These are phyloP conservation scores for Harringtonia aguacate DNA, from an alignment of 2,329 filamentous ascomycete species.

Conservation along the genomic window DNA sequence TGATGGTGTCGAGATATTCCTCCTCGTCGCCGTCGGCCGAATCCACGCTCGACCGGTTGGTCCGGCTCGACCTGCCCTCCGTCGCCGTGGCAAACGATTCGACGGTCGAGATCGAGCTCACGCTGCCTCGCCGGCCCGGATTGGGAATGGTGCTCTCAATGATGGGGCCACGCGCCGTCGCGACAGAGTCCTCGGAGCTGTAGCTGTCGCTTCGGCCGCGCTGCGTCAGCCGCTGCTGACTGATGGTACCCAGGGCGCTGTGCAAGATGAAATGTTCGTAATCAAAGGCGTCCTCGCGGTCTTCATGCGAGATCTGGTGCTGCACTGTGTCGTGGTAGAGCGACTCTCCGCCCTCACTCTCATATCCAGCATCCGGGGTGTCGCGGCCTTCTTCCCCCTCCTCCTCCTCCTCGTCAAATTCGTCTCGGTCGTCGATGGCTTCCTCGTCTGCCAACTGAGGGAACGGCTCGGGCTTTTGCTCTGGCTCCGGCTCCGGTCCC, in stretches of 20 bases:
- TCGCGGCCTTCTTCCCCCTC: neutral
- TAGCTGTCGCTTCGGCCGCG: constrained; percentile 41
- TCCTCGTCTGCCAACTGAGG: constrained; percentile 5
- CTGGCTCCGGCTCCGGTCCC: no score
- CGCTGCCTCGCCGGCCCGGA: constrained; percentile 8
- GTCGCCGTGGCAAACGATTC: constrained; percentile 48
- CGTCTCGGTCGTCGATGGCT: constrained; percentile 20
- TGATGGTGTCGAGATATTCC: no score
- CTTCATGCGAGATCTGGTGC: constrained; percentile 68
- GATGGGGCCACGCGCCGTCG: constrained; percentile 45
- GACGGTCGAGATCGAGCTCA: constrained; percentile 14
- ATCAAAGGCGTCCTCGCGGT: constrained; percentile 89
- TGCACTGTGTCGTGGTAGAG: constrained; percentile 52
- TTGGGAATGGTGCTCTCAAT: constrained; percentile 10
- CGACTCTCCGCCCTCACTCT: constrained; percentile 54
- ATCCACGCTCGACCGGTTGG: constrained; percentile 16
- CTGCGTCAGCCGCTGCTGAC: constrained; percentile 35
- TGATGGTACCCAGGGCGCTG: constrained; percentile 76
- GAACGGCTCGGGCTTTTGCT: no score
- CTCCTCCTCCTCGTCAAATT: constrained; percentile 20
- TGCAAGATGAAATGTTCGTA: constrained; percentile 95
- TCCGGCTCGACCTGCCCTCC: constrained; percentile 32
- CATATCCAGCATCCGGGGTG: constrained; percentile 25
- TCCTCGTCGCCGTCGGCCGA: neutral
- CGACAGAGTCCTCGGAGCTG: constrained; percentile 49